Base-by-base conservation (phyloP, 2,329 filamentous ascomycete species). In the Mycosphaerella arachidis region DNA sequence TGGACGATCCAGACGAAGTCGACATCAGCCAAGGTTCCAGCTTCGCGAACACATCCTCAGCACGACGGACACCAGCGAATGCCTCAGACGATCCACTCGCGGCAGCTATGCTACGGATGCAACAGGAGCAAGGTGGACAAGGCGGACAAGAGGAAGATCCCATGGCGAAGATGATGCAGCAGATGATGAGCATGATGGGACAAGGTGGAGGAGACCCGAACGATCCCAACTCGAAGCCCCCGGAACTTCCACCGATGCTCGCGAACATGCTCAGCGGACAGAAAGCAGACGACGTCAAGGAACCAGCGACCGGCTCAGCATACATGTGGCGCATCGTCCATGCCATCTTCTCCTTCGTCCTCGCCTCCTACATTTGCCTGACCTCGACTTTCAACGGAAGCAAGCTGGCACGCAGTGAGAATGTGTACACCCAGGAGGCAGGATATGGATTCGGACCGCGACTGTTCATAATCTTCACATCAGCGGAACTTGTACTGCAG, bases 401-500 rank as follows among this genome's bases (percentile, higher is more conserved):
- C 33, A 84, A 84, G 70, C 66, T 81, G 6, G 82, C 86, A 68
- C 84, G 89, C 31, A 66, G 64, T 10, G 63, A 68, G 46, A 67
- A 64, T 35, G 63, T 68, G 31, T 66, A 68, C 60, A 81, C 84
- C 57, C 71, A 70, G 50, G 67, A 75, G 7, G 70, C 68, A 1
- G 74, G 78, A 31, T 72, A 75, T 16, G 74, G 75, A 52, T 69
- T 73, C 37, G 77, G 79, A 45, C 78, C 78, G 50, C 80, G 81
- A 62, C 87, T 92, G 75, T 92, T 93, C 74, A 91, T 86, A 78
- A 82, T 89, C n/a, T 94, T 93, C 71, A 87, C 89, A 6, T 91
- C 89, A 0, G 86, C 85, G 33, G 89, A 94, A 76, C 81, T 90
- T 10, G 72, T 90, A 56, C 78, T 93, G 63, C 84, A 93, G 64